Conservation (phyloP, 2,329 filamentous ascomycete genomes). For the Colletotrichum gigasporum region DNA sequence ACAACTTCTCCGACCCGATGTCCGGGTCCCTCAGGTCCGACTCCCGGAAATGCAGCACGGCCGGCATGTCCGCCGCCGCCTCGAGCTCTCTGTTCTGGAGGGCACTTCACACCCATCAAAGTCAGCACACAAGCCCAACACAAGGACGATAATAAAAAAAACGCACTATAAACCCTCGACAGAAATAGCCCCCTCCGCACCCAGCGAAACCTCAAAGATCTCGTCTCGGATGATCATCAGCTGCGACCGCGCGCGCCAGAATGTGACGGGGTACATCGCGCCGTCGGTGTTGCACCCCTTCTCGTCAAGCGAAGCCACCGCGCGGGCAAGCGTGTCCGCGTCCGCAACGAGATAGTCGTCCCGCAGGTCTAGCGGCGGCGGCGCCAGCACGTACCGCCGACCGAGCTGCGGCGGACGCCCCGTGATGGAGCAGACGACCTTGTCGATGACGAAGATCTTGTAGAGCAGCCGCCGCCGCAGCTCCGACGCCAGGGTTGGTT, state of each 20-base stretch:
- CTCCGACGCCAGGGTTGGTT: conserved; percentile 46
- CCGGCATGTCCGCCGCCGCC: conserved; percentile 46
- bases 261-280: conserved; percentile 52
- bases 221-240: conserved; percentile 65
- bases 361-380: conserved; percentile 62
- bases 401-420: conserved; percentile 63
- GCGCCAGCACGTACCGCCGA: conserved; percentile 62
- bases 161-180: neutral
- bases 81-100: conserved; percentile 45
- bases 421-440: conserved; percentile 59
- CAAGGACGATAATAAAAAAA: too few species aligned
- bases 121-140: too few species aligned
- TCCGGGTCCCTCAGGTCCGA: conserved; percentile 46
- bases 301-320: conserved; percentile 51
- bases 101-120: too few species aligned
- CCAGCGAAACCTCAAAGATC: conserved; percentile 65
- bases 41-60: conserved; percentile 47
- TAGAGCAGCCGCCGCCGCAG: conserved; percentile 45
- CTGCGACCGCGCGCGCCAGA: conserved; percentile 54
- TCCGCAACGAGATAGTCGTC: conserved; percentile 58
- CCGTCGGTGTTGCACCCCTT: conserved; percentile 63
- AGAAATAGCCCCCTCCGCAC: conserved; percentile 43
- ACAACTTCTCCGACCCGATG: conserved; percentile 43
- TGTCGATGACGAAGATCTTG: conserved; percentile 55
- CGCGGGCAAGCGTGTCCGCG: conserved; percentile 48